phyloP scores from a whole-genome alignment of 768 basidiomycete species.

The Tulasnella sp. region DNA sequence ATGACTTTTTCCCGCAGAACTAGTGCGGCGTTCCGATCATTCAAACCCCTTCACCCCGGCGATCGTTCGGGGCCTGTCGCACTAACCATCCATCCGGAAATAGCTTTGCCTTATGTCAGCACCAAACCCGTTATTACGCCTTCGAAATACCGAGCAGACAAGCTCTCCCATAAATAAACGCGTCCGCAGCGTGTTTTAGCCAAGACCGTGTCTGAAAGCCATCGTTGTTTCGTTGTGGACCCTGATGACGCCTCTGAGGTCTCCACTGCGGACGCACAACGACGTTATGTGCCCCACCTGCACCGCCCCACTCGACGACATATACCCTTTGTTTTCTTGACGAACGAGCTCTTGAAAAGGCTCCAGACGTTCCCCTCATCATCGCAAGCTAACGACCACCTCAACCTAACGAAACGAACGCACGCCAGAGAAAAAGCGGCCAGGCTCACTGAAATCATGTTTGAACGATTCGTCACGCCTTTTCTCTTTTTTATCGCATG shows the following conservation, averaged over 20 bases:
- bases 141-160: neutral
- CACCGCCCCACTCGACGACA: neutral
- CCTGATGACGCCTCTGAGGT: neutral
- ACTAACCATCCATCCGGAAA: neutral
- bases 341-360: neutral
- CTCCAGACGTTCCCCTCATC: neutral
- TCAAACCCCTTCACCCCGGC: neutral
- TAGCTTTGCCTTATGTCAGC: neutral
- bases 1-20: neutral
- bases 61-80: neutral
- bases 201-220: neutral
- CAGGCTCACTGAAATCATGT: neutral
- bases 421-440: neutral
- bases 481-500: constrained; percentile 51
- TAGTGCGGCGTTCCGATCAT: neutral
- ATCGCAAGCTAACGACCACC: neutral
- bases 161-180: neutral
- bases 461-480: constrained; percentile 31
- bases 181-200: neutral
- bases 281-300: neutral
- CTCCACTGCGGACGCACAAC: constrained; percentile 7
- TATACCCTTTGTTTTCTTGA: neutral
- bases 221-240: neutral
- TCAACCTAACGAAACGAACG: neutral
- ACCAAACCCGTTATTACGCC: neutral